Conservation (phyloP, 2,329 filamentous ascomycete genomes). For the Aureobasidium sp. region DNA sequence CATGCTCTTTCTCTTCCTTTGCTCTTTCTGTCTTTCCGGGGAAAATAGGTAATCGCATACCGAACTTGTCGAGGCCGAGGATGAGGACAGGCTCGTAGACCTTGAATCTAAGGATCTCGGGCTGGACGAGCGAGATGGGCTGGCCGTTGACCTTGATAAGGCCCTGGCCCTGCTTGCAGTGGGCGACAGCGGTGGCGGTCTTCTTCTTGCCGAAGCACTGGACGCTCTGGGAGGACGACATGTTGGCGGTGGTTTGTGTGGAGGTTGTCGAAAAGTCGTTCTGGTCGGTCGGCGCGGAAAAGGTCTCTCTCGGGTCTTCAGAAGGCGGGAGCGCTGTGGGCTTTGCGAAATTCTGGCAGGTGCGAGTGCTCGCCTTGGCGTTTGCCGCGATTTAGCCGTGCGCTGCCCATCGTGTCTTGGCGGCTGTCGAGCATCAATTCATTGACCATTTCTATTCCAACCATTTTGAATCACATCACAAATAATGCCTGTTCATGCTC, state of each 20-base stretch:
- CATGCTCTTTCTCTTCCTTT: constrained; percentile 1
- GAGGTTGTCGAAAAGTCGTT: constrained; percentile 14
- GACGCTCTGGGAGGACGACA: constrained; percentile 56
- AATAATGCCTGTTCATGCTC: constrained; percentile 29
- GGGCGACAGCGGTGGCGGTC: constrained; percentile 66
- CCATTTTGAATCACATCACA: not conserved
- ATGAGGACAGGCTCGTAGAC: constrained; percentile 99
- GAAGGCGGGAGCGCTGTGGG: not conserved
- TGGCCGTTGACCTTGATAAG: constrained; percentile 99
- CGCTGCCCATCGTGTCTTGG: not conserved
- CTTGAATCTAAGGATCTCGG: constrained; percentile 97
- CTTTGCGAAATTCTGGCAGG: not conserved
- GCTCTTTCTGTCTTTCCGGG: not conserved
- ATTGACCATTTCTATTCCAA: not conserved
- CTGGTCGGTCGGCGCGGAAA: not conserved
- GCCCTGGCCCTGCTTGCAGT: constrained; percentile 87
- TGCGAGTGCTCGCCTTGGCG: constrained; percentile 6
- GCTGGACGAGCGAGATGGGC: constrained; percentile 87
- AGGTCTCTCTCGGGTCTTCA: not conserved
- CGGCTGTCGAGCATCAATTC: not conserved
- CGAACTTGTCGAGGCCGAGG: constrained; percentile 95
- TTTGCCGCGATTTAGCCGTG: constrained; percentile 17
- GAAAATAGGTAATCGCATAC: constrained; percentile 28
- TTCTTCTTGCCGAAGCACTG: constrained; percentile 97
- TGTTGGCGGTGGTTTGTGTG: constrained; percentile 29